phyloP scores from a whole-genome alignment of 768 basidiomycete species.

The Russula compacta region DNA sequence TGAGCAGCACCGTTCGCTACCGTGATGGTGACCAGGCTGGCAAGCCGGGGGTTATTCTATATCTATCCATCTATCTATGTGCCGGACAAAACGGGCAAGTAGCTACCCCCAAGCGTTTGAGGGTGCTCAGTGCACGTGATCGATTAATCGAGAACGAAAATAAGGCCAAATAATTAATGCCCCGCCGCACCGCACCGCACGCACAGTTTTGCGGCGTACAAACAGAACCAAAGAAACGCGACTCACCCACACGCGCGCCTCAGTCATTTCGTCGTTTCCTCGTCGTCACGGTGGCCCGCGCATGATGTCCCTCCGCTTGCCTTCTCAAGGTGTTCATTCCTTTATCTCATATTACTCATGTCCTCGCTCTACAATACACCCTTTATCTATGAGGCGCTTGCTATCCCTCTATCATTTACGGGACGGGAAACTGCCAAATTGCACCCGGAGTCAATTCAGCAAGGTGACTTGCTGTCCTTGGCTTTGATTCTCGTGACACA shows the following conservation, averaged over 20 bases:
- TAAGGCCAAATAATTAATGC: neutral
- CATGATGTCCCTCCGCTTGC: conserved; percentile 43
- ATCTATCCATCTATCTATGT: neutral
- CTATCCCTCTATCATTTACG: neutral
- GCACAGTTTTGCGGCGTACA: neutral
- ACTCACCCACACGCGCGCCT: neutral
- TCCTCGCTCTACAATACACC: conserved; percentile 28
- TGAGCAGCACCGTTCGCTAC: neutral
- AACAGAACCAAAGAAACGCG: conserved; percentile 7
- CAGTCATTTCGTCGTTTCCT: neutral
- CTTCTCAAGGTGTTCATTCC: conserved; percentile 22
- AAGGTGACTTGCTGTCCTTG: conserved; percentile 7
- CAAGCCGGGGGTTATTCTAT: neutral
- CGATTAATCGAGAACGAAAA: neutral
- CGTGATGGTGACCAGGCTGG: neutral
- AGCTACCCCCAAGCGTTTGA: neutral
- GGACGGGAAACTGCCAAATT: neutral
- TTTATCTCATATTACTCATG: conserved; percentile 45
- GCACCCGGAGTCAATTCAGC: conserved; percentile 8
- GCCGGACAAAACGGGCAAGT: neutral
- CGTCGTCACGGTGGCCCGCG: conserved; percentile 1
- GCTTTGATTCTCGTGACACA: neutral
- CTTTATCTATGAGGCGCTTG: conserved; percentile 2
- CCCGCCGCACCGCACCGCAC: too few relatives aligned
- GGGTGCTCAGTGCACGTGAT: neutral